Evolutionary conservation across 2,329 filamentous ascomycete species (phyloP).

Genomic region (Verruconis gallopava): DNA sequence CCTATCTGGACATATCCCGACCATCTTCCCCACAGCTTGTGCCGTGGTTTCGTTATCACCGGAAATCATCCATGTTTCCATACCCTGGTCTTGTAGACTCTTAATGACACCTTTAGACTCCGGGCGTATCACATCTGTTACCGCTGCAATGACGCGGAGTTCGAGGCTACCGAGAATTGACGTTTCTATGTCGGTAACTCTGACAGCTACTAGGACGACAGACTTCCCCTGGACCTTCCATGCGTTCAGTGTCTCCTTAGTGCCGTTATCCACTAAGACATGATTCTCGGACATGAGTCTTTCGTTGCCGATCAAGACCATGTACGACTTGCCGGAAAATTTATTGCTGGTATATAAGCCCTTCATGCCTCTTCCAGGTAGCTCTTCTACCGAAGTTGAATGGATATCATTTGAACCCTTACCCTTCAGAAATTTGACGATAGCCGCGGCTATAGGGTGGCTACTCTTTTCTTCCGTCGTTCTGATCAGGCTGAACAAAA

Average conservation of each 20-base stretch:
- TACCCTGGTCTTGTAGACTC: slow-evolving; percentile 1
- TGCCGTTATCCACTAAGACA: slow-evolving; percentile 18
- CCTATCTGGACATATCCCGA: slow-evolving; percentile 2
- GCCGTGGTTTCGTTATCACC: slow-evolving; percentile 8
- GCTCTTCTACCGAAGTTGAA: slow-evolving; percentile 32
- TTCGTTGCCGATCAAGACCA: slow-evolving; percentile 61
- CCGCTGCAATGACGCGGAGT: not conserved
- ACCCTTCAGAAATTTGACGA: slow-evolving; percentile 48
- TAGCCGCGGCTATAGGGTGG: slow-evolving; percentile 61
- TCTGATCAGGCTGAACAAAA: slow-evolving; percentile 42
- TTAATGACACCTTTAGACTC: slow-evolving; percentile 1
- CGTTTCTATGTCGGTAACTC: slow-evolving; percentile 18
- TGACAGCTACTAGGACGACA: slow-evolving; percentile 26
- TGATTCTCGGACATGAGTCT: slow-evolving; percentile 41
- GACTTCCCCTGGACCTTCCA: slow-evolving; percentile 32
- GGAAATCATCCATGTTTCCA: slow-evolving; percentile 5
- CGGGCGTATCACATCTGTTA: not conserved
- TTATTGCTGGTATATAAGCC: slow-evolving; percentile 33
- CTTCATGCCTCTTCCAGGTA: slow-evolving; percentile 58
- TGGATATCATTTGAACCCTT: slow-evolving; percentile 17
- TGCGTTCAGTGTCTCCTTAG: slow-evolving; percentile 17
- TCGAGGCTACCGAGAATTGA: slow-evolving; percentile 9
- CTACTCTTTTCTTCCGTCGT: slow-evolving; percentile 57
- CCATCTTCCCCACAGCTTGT: not conserved
- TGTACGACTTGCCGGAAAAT: slow-evolving; percentile 16